Base-by-base conservation (phyloP, 2,329 filamentous ascomycete species). In the Hymenoscyphus repandus region DNA sequence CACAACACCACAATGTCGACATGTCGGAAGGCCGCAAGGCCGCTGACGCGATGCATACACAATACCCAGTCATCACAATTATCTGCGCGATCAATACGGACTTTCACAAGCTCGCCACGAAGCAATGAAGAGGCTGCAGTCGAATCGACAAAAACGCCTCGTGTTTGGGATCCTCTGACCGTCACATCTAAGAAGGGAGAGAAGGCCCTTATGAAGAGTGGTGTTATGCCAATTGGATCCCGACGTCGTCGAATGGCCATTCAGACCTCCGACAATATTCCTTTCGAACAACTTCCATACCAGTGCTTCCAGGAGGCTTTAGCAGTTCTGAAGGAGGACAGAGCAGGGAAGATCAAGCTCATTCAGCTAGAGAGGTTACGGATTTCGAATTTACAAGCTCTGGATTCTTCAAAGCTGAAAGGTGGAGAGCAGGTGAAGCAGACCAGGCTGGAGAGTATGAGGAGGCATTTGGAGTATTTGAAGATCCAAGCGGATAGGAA, bases 291-390 rank as follows among this genome's bases (percentile, higher is more conserved):
- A 67, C 75, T 99, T 59, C 93, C 93, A 15, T 99, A 95, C 73
- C 92, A 97, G 77, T 93, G 89, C 71, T 99, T 97, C 74, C 93
- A 99, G 72, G 91, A 96, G 73, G 93, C 93, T 37, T 82, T 91
- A 56, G 88, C 90, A 67, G 72, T 97, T 44, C 74, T 99, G 50
- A 77, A 83, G 47, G 81, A 80, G 49, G 93, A 99, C 68, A 82
- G 92, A 37, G 75, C 83, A 58, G 80, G 92, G 70, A 97, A 96
- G 74, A 63, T 97, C 45, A 73, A 77, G 54, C 75, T 84, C 63
- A 92, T 99, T 51, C 72, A 80, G 45, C 75, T 70, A 27, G 82
- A 89, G 69, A 72, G 83, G 45, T 76, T 76, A 53, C 82, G 85
- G 68, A 86, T 99, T 64, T 78, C 80, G 49, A 75, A 77, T 53